Base-by-base conservation (phyloP, 306 rosid genomes). In the Prunus mongolica region DNA sequence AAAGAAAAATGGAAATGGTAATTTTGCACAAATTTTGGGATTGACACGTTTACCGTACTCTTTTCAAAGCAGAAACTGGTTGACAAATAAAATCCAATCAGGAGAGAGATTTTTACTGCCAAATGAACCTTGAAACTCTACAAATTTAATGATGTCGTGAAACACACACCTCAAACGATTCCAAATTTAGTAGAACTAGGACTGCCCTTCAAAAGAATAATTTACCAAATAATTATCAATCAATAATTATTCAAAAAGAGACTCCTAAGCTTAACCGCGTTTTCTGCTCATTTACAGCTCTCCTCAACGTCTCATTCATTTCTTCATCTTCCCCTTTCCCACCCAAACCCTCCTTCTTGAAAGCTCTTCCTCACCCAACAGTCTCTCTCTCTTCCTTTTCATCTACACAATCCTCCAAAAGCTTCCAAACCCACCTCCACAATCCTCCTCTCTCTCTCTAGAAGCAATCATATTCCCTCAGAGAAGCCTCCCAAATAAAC, bases 341-440 rank as follows among this genome's bases (percentile, higher is more conserved):
- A 69, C 72, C 49, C 58, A 56, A 24, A 24, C 34, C 32, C 64
- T 1, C 25, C 61, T 56, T 68, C 82, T 82, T 78, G 87, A 84
- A 76, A 89, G 89, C 91, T 67, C 85, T 78, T 69, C 82, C 61
- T 71, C 73, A 67, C 77, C 77, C 65, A 66, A 70, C 34, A 51
- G 2, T 30, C 73, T 45, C 66, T 77, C 63, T 72, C 72, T 65
- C 67, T 73, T 19, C 49, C 77, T 56, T 62, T 51, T 85, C 84
- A 69, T 88, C 45, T 80, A 50, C 72, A 80, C 20, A 77, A 81
- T 76, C 79, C 55, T 49, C 54, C 15, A 12, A 49, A 50, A 50
- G 55, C 55, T 50, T 18, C 55, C 55, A 50, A 50, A 50, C 57
- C 57, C 57, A 51, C 57, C 57, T 51, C 20, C 57, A 51, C 20